These are phyloP conservation scores for Gorgonomyces haynaldii DNA, from an alignment of 192 early-diverging fungal genomes.

Conservation along the genomic window DNA sequence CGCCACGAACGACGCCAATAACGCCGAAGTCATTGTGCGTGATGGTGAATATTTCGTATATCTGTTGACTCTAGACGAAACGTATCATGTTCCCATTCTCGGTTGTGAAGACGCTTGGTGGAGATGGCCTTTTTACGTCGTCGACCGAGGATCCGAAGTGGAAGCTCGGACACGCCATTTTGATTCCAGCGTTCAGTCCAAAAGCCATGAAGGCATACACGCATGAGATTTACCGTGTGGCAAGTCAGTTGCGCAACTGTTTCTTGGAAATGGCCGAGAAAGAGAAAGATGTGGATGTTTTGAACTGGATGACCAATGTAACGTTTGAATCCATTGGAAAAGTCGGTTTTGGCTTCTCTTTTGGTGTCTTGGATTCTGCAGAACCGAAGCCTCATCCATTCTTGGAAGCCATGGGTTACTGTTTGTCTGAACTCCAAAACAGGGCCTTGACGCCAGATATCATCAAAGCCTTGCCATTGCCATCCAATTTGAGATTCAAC, in stretches of 20 bases:
- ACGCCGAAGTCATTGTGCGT: constrained; percentile 28
- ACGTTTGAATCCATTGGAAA: constrained; percentile 46
- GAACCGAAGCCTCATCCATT: constrained; percentile 22
- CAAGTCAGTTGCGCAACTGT: constrained; percentile 14
- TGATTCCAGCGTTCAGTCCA: constrained; percentile 46
- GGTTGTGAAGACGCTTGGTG: constrained; percentile 33
- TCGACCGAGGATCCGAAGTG: constrained; percentile 37
- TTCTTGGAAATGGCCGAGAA: constrained; percentile 20
- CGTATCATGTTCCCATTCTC: constrained; percentile 18
- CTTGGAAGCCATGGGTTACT: constrained; percentile 25
- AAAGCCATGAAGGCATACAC: constrained; percentile 26
- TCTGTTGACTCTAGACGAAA: too few relatives aligned
- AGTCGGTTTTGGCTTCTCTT: constrained; percentile 46
- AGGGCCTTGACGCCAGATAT: constrained; percentile 22
- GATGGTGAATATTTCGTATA: constrained; percentile 45
- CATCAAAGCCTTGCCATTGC: constrained; percentile 30
- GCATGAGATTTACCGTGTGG: constrained; percentile 28
- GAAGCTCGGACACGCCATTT: constrained; percentile 42
- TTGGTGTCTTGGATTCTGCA: constrained; percentile 24
- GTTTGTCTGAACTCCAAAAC: constrained; percentile 15
- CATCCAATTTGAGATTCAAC: constrained; percentile 26
- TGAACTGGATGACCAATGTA: constrained; percentile 39
- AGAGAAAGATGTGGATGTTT: constrained; percentile 22
- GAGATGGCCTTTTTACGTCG: constrained; percentile 39
- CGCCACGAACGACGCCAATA: constrained; percentile 31